Base-by-base conservation (phyloP, 75 land plant genomes). In the Cunninghamia lanceolata region DNA sequence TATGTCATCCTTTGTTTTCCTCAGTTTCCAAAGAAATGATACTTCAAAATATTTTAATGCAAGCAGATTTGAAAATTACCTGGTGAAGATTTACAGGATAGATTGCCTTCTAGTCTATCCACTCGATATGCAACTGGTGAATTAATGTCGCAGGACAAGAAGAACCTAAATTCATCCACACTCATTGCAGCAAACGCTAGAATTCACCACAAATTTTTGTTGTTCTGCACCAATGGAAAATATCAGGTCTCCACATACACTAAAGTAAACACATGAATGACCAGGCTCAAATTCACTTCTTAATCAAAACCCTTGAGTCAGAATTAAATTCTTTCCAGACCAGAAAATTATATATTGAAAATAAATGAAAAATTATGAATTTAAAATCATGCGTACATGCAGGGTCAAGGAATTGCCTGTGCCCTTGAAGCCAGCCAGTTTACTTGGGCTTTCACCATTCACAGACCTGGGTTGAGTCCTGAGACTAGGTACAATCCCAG, bases 131-230 rank as follows among this genome's bases (percentile, higher is more conserved):
- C 93, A 46, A 97, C 94, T 19, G 98, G 98, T 52, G 92, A 89
- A 83, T 97, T 97, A 84, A 97, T 96, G 91, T 97, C 99, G 85
- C 96, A 94, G 14, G 99, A 95, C 36, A 94, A 83, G 89, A 97
- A 93, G 93, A 96, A 91, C 47, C 96, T 85, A 84, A 90, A 88
- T 89, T 92, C 94, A 86, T 92, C 88, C 8, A 85, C 87, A 79
- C 90, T 86, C 95, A 92, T 94, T 40, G 47, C 4, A 46, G 63
- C 79, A 38, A 71, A 21, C 30, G 21, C 50, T 80, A 25, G 0
- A 80, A 80, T 43, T 80, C 28, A 80, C 46, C 13, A 25, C 50
- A 45, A 80, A 21, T 43, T 38, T 77, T 45, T 11, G 38, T 80
- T 43, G 82, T 8, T 28, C 82, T 80, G 82, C 47, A 43, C 13